A percentile compares a stretch with the other conserved stretches of the same genome.
phyloP scores from a whole-genome alignment of 1,284 basidiomycete species.

The Pascua guehoae region DNA sequence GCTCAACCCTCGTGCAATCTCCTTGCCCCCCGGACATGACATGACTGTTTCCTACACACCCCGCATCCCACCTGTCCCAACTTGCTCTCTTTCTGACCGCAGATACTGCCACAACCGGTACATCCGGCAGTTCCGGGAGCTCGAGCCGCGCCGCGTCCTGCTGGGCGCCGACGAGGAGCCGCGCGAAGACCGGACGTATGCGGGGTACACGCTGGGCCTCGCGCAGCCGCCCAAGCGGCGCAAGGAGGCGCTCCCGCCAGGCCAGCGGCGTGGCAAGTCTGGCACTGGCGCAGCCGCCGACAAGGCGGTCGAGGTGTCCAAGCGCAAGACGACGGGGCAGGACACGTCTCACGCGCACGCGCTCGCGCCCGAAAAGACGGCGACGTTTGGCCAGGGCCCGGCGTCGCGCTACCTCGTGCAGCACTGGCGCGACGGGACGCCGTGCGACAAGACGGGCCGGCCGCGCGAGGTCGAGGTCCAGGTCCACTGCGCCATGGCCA shows the following conservation, averaged over 20 bases:
- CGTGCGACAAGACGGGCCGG: constrained; percentile 83
- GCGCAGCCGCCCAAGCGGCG: constrained; percentile 51
- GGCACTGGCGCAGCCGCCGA: not conserved
- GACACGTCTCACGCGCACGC: not conserved
- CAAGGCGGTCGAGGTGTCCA: not conserved
- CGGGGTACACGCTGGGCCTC: not conserved
- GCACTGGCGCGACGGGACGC: constrained; percentile 78
- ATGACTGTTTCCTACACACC: no score
- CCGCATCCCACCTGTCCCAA: not conserved
- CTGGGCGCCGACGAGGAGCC: no score
- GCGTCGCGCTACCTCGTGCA: constrained; percentile 80
- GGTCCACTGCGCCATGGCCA: constrained; percentile 93
- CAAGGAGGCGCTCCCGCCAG: constrained; percentile 32
- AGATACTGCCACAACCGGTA: constrained; percentile 82
- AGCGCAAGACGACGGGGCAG: not conserved
- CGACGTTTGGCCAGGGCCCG: constrained; percentile 28
- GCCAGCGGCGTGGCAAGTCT: constrained; percentile 26
- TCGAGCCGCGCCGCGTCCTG: constrained; percentile 40
- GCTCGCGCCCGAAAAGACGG: constrained; percentile 20
- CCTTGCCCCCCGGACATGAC: no score
- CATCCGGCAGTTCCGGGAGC: constrained; percentile 83
- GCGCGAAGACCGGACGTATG: no score
- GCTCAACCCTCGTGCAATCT: no score
- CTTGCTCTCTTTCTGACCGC: not conserved
- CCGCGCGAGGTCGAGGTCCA: constrained; percentile 87